phyloP scores from a whole-genome alignment of 331 rosid species.

The Quercus tomentella region DNA sequence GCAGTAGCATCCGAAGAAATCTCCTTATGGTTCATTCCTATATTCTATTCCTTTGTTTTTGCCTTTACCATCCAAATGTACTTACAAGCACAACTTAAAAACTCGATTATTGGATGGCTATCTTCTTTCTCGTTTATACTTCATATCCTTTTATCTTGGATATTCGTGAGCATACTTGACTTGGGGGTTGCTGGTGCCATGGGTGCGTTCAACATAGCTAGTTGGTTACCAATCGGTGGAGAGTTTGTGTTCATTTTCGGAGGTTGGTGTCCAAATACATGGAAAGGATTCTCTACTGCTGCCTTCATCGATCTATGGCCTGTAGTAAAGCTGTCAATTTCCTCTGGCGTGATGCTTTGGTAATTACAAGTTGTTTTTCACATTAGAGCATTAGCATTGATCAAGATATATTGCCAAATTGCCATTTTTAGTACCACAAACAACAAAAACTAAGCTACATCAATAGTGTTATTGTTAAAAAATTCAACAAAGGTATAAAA shows the following conservation, averaged over 20 bases:
- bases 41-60: constrained; percentile 8
- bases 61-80: constrained; percentile 21
- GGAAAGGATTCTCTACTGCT: constrained; percentile 16
- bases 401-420: too few relatives aligned
- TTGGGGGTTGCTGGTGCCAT: constrained; percentile 24
- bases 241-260: constrained; percentile 20
- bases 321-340: constrained; percentile 16
- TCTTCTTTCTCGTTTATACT: not conserved
- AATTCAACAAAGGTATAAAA: too few relatives aligned
- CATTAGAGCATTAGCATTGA: too few relatives aligned
- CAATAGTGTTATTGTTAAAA: too few relatives aligned
- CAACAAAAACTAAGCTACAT: too few relatives aligned
- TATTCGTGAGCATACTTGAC: constrained; percentile 17
- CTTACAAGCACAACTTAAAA: constrained; percentile 26
- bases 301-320: constrained; percentile 32
- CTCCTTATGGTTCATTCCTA: constrained; percentile 12
- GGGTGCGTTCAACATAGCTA: not conserved
- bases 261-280: constrained; percentile 30
- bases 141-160: not conserved
- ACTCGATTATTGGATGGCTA: constrained; percentile 6
- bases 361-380: not conserved
- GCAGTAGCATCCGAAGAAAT: constrained; percentile 2
- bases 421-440: too few relatives aligned
- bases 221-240: constrained; percentile 14
- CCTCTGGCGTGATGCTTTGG: constrained; percentile 28